Conservation (phyloP, 352 stramenopile genomes). For the Phytophthora capsici region DNA sequence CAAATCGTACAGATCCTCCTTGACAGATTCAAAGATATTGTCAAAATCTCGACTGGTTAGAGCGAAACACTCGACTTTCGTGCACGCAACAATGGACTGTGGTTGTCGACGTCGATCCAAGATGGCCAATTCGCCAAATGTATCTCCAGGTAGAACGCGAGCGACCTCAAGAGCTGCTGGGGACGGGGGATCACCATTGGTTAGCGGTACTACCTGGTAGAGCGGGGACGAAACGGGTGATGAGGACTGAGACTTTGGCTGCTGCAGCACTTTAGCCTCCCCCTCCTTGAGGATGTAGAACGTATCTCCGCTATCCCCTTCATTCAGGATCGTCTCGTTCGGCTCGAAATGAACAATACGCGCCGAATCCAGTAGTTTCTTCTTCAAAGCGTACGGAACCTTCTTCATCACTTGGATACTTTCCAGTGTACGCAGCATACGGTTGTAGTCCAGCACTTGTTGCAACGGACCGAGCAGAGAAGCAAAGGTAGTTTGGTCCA, state of each 20-base stretch:
- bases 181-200: background rate
- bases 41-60: conserved; percentile 74
- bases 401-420: conserved; percentile 64
- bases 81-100: conserved; percentile 67
- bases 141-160: conserved; percentile 55
- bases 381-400: conserved; percentile 44
- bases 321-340: conserved; percentile 45
- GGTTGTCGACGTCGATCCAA: conserved; percentile 59
- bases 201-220: conserved; percentile 14
- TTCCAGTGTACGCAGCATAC: conserved; percentile 57
- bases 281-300: conserved; percentile 73
- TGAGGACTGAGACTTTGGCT: conserved; percentile 32
- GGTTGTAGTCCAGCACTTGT: conserved; percentile 80
- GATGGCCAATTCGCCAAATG: conserved; percentile 71
- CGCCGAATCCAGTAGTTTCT: conserved; percentile 49
- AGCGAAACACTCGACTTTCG: conserved; percentile 72
- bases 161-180: conserved; percentile 37
- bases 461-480: conserved; percentile 91
- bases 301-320: conserved; percentile 58
- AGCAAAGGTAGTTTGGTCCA: conserved; percentile 93
- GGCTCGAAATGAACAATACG: conserved; percentile 52
- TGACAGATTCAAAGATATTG: conserved; percentile 48
- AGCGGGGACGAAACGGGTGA: conserved; percentile 27
- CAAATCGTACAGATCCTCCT: conserved; percentile 40
- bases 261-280: conserved; percentile 48